Base-by-base conservation (phyloP, 352 stramenopile genomes). In the Globisporangium viniferum region DNA sequence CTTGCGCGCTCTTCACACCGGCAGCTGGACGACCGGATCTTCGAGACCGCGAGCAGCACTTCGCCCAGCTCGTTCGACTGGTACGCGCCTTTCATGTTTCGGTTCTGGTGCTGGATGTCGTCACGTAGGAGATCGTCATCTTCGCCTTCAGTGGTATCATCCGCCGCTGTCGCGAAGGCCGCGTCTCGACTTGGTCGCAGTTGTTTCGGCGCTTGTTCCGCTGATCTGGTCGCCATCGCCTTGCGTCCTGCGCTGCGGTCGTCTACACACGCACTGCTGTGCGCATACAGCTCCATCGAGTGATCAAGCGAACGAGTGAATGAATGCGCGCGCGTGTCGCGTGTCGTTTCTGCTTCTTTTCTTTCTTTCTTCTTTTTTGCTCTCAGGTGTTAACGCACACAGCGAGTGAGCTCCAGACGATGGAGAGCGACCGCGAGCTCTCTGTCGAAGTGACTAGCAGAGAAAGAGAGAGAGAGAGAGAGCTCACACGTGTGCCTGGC, bases 61-160 rank as follows among this genome's bases (percentile, higher is more conserved):
- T 92, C 84, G 54, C 80, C 82, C 10, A 90, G 71, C 54, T 89
- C 65, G 2, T 64, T 70, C 22, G 58, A 70, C 57, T 33, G 59
- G 27, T 68, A 68, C 39, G 63, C 63, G 54, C 59, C 36, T n/a
- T 63, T 60, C 63, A 68, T 68, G 54, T 68, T 68, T 36, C 27
- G 18, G 63, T 68, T 68, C 20, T 55, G 53, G 27, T 67, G 62
- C 18, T 39, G 53, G 7, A 41, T 58, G 24, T 67, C 33, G 22
- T 51, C 33, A 3, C 33, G 62, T 10, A 62, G 20, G 6, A 56
- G n/a, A 15, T 48, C 56, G 31, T 62, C 56, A 39, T 62, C 49
- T 14, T 31, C 56, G 20, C 27, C 33, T 20, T 49, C 12, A 35
- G 41, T 48, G 7, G 22, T 29, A 46, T 46, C 55, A 20, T 12